Percentiles rank a stretch among this genome's conserved stretches.
Evolutionary conservation across 2,329 filamentous ascomycete genomes (phyloP).

Genomic region (Penicillium sp.): DNA sequence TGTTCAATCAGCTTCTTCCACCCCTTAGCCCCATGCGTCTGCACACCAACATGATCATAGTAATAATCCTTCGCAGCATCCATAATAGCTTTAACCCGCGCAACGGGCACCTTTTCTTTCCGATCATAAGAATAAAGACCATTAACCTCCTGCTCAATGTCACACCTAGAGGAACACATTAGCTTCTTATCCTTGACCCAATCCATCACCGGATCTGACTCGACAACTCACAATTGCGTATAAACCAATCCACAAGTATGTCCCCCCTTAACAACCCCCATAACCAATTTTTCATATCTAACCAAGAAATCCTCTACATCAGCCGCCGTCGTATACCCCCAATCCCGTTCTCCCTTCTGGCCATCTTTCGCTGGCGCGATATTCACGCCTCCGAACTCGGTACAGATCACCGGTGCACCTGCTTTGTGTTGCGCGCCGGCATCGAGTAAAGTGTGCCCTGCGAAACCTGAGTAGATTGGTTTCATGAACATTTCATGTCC

Average conservation of each 20-base stretch:
- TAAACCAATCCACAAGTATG: constrained; percentile 65
- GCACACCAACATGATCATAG: constrained; percentile 27
- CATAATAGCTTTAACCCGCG: constrained; percentile 59
- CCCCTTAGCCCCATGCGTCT: constrained; percentile 16
- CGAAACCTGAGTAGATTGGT: constrained; percentile 37
- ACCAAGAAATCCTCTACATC: constrained; percentile 61
- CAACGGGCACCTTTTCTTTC: constrained; percentile 60
- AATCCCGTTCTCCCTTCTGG: constrained; percentile 51
- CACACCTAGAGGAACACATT: constrained; percentile 32
- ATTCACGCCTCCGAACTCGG: constrained; percentile 69
- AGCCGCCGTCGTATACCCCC: constrained; percentile 68
- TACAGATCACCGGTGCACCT: constrained; percentile 64
- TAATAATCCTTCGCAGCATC: constrained; percentile 55
- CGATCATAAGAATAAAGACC: constrained; percentile 66
- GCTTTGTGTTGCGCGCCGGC: constrained; percentile 53
- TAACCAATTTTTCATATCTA: constrained; percentile 60
- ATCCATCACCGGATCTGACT: not conserved
- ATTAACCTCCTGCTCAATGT: constrained; percentile 70
- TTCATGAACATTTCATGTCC: constrained; percentile 58
- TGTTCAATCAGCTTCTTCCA: constrained; percentile 20
- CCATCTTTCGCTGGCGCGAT: constrained; percentile 54
- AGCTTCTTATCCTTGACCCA: not conserved
- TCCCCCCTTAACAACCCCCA: constrained; percentile 58
- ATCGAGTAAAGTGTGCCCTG: constrained; percentile 43
- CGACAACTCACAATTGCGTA: constrained; percentile 60